phyloP scores from a whole-genome alignment of 2,329 filamentous ascomycete genomes.

The Fusarium sp. region DNA sequence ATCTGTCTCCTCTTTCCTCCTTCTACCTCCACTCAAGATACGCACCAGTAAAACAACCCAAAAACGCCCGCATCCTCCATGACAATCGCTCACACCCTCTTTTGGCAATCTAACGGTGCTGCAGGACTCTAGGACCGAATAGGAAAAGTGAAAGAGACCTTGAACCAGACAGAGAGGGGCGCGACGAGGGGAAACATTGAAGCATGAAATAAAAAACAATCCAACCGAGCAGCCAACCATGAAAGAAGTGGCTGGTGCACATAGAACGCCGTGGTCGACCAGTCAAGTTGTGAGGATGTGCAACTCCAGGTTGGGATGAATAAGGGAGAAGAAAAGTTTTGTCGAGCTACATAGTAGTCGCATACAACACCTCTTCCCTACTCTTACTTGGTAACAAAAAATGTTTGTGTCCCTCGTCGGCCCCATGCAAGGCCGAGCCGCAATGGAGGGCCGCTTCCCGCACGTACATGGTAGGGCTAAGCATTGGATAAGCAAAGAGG shows the following conservation, averaged over 20 bases:
- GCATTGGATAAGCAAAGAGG: conserved; percentile 26
- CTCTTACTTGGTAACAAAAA: background rate
- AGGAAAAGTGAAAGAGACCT: conserved; percentile 16
- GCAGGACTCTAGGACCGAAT: conserved; percentile 27
- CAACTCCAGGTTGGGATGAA: conserved; percentile 3
- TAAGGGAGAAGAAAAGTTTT: conserved; percentile 6
- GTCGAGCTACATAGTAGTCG: conserved; percentile 1
- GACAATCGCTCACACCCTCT: conserved; percentile 20
- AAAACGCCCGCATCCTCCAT: conserved; percentile 29
- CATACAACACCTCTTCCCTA: conserved; percentile 15
- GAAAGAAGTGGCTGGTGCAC: conserved; percentile 32
- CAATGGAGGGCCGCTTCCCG: conserved; percentile 25
- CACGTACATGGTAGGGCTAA: conserved; percentile 19
- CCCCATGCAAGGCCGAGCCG: conserved; percentile 17
- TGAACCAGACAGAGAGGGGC: conserved; percentile 15
- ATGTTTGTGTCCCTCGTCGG: conserved; percentile 15
- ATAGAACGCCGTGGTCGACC: conserved; percentile 35
- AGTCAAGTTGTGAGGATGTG: conserved; percentile 19
- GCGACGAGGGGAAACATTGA: background rate
- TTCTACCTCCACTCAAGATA: conserved; percentile 19
- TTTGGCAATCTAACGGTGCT: conserved; percentile 32
- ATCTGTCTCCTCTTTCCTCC: conserved; percentile 35
- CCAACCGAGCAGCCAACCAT: conserved; percentile 20
- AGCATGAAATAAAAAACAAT: conserved; percentile 12
- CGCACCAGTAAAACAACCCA: conserved; percentile 21